A percentile compares a stretch with the other conserved stretches of the same genome.
Evolutionary conservation across 2,329 filamentous ascomycete species (phyloP).

Genomic region (Coleophoma crateriformis): DNA sequence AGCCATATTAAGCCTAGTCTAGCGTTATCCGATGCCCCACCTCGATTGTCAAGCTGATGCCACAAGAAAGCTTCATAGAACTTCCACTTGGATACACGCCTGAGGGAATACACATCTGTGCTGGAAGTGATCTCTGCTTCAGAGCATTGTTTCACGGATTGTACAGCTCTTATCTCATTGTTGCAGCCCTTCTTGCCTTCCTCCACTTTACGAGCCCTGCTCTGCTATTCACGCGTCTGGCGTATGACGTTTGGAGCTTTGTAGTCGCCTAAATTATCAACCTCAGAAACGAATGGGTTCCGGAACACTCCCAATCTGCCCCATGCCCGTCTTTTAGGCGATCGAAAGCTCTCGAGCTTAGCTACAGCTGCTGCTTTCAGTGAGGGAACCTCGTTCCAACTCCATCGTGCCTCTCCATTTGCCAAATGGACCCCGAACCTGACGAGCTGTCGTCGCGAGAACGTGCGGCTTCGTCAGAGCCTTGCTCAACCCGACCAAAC

Average conservation of each 20-base stretch:
- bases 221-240: no score
- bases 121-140: neutral
- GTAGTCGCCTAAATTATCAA: neutral
- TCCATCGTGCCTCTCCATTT: constrained; percentile 40
- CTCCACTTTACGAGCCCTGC: no score
- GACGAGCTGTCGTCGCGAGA: constrained; percentile 37
- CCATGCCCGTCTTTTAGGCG: constrained; percentile 12
- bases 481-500: constrained; percentile 56
- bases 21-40: neutral
- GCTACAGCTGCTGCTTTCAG: constrained; percentile 7
- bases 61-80: neutral
- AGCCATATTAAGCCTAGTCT: no score
- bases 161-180: no score
- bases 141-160: neutral
- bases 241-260: neutral
- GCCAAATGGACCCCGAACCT: constrained; percentile 32
- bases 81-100: neutral
- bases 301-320: no score
- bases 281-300: no score
- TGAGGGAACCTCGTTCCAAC: constrained; percentile 17
- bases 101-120: neutral
- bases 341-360: constrained; percentile 16
- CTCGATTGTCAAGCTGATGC: neutral
- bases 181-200: no score
- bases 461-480: constrained; percentile 57